Evolutionary conservation across 129 eudicot genomes (phyloP).

Genomic region (Helichrysum umbraculigerum): DNA sequence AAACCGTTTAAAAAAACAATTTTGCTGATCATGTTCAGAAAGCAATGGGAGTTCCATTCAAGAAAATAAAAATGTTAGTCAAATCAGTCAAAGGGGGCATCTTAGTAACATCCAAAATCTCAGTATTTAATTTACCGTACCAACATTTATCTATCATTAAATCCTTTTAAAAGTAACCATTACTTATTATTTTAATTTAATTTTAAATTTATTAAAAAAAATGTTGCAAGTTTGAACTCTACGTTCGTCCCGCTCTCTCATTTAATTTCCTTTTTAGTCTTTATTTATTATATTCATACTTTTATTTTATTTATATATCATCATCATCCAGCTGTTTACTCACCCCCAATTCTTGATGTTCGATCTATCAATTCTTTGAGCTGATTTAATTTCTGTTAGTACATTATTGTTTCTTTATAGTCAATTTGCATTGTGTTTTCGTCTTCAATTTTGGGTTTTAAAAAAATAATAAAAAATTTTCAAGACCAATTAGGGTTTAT

Average conservation of each 20-base stretch:
- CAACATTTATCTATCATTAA: slow-evolving; percentile 30
- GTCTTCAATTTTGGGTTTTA: slow-evolving; percentile 14
- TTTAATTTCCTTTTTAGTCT: slow-evolving; percentile 23
- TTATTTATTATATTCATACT: background rate
- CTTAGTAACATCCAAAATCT: slow-evolving; percentile 29
- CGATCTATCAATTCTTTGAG: slow-evolving; percentile 16
- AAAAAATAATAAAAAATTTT: no score
- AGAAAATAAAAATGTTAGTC: slow-evolving; percentile 17
- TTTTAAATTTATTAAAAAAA: background rate
- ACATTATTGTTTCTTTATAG: background rate
- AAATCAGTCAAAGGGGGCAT: slow-evolving; percentile 50
- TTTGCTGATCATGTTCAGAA: background rate
- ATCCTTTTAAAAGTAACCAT: slow-evolving; percentile 10
- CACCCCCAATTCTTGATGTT: slow-evolving; percentile 11
- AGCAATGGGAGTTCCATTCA: background rate
- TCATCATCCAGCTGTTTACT: slow-evolving; percentile 31
- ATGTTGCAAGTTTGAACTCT: slow-evolving; percentile 44
- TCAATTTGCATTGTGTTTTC: background rate
- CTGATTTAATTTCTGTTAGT: slow-evolving; percentile 32
- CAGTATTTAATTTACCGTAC: slow-evolving; percentile 29
- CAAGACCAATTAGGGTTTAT: slow-evolving; percentile 42
- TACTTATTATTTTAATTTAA: slow-evolving; percentile 13
- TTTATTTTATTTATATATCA: background rate
- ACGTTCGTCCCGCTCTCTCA: slow-evolving; percentile 49
- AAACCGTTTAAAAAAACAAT: background rate